Percentiles rank a stretch among this genome's conserved stretches.
These are phyloP conservation scores for Periconia sp. DNA, from an alignment of 2,329 filamentous ascomycete species.

Conservation along the genomic window DNA sequence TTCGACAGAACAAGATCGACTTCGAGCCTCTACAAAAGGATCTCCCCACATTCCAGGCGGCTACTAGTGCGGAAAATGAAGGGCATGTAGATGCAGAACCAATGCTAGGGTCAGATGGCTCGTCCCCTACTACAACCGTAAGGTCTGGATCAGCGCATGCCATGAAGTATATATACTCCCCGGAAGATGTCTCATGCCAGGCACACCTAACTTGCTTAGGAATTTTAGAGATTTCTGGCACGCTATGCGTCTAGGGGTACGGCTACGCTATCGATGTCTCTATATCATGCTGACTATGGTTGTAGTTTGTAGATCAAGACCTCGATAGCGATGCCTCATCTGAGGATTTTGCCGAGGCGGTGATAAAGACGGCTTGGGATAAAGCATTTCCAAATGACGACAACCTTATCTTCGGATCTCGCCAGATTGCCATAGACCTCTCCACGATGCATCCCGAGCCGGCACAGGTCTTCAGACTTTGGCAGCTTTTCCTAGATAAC, in stretches of 20 bases:
- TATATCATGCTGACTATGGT: conserved; percentile 21
- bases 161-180: not conserved
- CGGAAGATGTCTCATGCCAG: too few species aligned
- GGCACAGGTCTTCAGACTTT: conserved; percentile 71
- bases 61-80: conserved; percentile 15
- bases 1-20: conserved; percentile 69
- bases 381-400: conserved; percentile 49
- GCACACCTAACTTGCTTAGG: not conserved
- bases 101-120: too few species aligned
- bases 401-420: conserved; percentile 60
- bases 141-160: conserved; percentile 32
- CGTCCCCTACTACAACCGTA: conserved; percentile 9
- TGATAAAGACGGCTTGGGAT: conserved; percentile 5
- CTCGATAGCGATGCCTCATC: conserved; percentile 31
- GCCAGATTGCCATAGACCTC: conserved; percentile 63
- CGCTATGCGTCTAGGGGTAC: conserved; percentile 53
- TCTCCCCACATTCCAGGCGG: conserved; percentile 20
- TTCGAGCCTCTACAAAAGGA: conserved; percentile 68
- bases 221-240: conserved; percentile 55
- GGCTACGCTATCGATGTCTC: conserved; percentile 11
- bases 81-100: conserved; percentile 6
- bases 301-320: too few species aligned
- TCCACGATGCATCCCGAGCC: conserved; percentile 68
- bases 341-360: conserved; percentile 43
- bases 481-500: conserved; percentile 71